phyloP scores from a whole-genome alignment of 2,329 filamentous ascomycete species.

The Cordyceps cateniannulata region DNA sequence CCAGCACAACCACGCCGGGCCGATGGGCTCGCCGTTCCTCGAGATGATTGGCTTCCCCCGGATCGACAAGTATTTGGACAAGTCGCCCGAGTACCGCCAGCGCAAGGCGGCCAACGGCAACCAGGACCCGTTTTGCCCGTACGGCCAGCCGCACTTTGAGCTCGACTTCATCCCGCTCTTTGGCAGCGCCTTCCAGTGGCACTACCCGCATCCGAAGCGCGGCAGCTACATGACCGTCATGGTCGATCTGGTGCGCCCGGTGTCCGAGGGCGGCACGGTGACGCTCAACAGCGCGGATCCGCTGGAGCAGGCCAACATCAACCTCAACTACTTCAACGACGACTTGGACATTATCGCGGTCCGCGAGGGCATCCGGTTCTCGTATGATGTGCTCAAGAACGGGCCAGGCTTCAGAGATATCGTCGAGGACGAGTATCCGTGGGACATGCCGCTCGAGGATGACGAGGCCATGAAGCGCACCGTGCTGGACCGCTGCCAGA shows the following conservation, averaged over 20 bases:
- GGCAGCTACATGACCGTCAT: conserved; percentile 53
- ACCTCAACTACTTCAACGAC: conserved; percentile 53
- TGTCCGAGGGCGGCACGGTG: conserved; percentile 38
- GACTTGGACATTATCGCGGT: conserved; percentile 51
- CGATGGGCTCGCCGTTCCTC: conserved; percentile 34
- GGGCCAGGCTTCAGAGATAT: conserved; percentile 52
- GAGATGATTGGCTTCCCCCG: conserved; percentile 51
- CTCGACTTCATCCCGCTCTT: conserved; percentile 58
- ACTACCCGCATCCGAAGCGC: conserved; percentile 31
- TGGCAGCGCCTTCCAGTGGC: conserved; percentile 41
- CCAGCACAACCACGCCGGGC: conserved; percentile 30
- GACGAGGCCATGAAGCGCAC: conserved; percentile 50
- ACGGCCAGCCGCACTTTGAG: conserved; percentile 54
- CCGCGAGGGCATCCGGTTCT: conserved; percentile 50
- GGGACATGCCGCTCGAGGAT: conserved; percentile 49
- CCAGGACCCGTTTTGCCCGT: conserved; percentile 47
- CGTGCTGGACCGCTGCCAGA: conserved; percentile 54
- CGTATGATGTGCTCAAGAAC: conserved; percentile 50
- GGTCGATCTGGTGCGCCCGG: conserved; percentile 37
- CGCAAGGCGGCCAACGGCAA: conserved; percentile 36
- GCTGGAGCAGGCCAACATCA: conserved; percentile 50
- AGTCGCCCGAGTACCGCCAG: conserved; percentile 38
- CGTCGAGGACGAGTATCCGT: conserved; percentile 49
- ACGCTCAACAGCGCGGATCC: conserved; percentile 50
- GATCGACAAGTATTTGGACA: conserved; percentile 48